Evolutionary conservation across 441 rosid genomes (phyloP).

Genomic region (Viola pubescens): DNA sequence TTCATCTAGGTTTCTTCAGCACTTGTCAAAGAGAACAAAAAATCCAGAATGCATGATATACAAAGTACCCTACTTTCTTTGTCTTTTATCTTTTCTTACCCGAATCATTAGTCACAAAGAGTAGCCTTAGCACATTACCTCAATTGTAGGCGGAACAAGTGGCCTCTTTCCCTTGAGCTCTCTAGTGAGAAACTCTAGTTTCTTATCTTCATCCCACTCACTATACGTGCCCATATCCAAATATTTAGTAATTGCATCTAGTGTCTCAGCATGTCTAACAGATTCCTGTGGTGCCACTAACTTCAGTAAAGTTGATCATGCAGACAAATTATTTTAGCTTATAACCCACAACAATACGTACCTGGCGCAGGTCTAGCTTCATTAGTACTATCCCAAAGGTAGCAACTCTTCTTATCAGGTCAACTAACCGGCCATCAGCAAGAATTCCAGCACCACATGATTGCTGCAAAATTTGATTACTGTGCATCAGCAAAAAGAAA

Average conservation of each 20-base stretch:
- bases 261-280: constrained; percentile 73
- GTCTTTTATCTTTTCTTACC: too few relatives aligned
- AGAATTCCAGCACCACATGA: constrained; percentile 72
- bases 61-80: too few relatives aligned
- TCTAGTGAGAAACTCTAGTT: constrained; percentile 68
- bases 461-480: constrained; percentile 45
- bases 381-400: constrained; percentile 87
- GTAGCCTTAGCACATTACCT: constrained; percentile 36
- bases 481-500: constrained; percentile 15
- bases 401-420: constrained; percentile 84
- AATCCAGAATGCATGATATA: neutral
- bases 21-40: neutral
- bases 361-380: constrained; percentile 98
- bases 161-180: constrained; percentile 93
- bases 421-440: constrained; percentile 93
- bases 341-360: constrained; percentile 19
- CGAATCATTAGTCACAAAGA: neutral
- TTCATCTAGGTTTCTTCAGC: neutral
- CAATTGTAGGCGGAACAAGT: constrained; percentile 70
- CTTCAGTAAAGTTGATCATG: constrained; percentile 13
- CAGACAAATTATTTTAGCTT: neutral
- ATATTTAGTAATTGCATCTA: constrained; percentile 79
- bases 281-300: constrained; percentile 58
- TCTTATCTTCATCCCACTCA: constrained; percentile 95
- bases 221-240: constrained; percentile 92